Conservation (phyloP, 305 asterid species). For the Fraxinus ornus region DNA sequence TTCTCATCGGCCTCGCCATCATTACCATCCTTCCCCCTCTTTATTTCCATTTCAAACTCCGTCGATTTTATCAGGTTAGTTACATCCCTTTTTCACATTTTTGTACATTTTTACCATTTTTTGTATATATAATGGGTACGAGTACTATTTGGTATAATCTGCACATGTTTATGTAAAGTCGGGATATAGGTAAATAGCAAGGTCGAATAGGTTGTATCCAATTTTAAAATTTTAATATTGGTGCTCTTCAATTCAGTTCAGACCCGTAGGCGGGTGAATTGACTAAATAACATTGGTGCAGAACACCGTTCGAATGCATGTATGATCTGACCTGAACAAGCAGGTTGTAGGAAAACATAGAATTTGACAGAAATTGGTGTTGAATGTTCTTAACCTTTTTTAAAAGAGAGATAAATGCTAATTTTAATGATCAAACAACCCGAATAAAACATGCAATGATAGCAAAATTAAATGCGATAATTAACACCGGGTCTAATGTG, state of each 20-base stretch:
- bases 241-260: not conserved
- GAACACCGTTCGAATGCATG: not conserved
- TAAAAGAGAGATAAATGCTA: not conserved
- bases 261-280: not conserved
- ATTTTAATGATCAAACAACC: not conserved
- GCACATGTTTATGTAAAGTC: not conserved
- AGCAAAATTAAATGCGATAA: not conserved
- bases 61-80: slow-evolving; percentile 66
- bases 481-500: not conserved
- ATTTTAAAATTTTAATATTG: too few relatives aligned
- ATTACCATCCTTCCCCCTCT: slow-evolving; percentile 79
- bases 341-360: not conserved
- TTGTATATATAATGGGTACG: not conserved
- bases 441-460: not conserved
- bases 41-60: slow-evolving; percentile 87
- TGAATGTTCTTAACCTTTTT: not conserved
- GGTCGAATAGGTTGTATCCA: not conserved
- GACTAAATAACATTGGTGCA: not conserved
- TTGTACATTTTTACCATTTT: not conserved
- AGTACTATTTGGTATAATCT: not conserved
- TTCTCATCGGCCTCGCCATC: slow-evolving; percentile 60
- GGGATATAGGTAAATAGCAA: too few relatives aligned
- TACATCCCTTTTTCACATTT: not conserved
- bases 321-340: not conserved
- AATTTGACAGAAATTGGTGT: not conserved